A percentile compares a stretch with the other conserved stretches of the same genome.
Evolutionary conservation across 257 asterid species (phyloP).

Genomic region (Leptodermis oblonga): DNA sequence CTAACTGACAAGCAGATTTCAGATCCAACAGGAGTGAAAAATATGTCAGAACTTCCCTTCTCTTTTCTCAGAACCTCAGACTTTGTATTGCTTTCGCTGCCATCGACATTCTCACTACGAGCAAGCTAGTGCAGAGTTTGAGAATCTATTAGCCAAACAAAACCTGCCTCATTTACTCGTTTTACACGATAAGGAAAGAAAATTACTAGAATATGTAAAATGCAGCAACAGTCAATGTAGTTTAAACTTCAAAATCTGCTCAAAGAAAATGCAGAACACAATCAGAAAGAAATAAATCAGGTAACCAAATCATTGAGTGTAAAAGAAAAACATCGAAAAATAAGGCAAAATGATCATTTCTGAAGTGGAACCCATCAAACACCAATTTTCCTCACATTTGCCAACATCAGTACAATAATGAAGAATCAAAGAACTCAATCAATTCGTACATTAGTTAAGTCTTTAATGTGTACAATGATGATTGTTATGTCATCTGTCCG

Average conservation of each 20-base stretch:
- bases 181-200: neutral
- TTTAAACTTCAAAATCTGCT: neutral
- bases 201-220: neutral
- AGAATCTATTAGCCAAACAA: constrained; percentile 21
- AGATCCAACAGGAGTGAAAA: constrained; percentile 28
- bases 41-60: constrained; percentile 26
- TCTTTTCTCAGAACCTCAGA: constrained; percentile 8
- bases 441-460: constrained; percentile 54
- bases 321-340: constrained; percentile 10
- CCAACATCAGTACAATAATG: constrained; percentile 6
- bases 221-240: neutral
- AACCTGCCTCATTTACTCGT: constrained; percentile 2
- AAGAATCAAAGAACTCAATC: constrained; percentile 25
- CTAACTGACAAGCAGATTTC: constrained; percentile 27
- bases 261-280: neutral
- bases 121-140: constrained; percentile 31
- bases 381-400: constrained; percentile 8
- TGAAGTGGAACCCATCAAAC: constrained; percentile 9
- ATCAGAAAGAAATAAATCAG: neutral
- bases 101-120: constrained; percentile 22
- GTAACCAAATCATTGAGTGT: neutral
- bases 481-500: constrained; percentile 94
- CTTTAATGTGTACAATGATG: constrained; percentile 78
- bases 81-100: constrained; percentile 18
- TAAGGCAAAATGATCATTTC: neutral